Percentiles rank a stretch among this genome's conserved stretches.
Conservation (phyloP, 1,139 yeast species). For the Saccharomyces uvarum region DNA sequence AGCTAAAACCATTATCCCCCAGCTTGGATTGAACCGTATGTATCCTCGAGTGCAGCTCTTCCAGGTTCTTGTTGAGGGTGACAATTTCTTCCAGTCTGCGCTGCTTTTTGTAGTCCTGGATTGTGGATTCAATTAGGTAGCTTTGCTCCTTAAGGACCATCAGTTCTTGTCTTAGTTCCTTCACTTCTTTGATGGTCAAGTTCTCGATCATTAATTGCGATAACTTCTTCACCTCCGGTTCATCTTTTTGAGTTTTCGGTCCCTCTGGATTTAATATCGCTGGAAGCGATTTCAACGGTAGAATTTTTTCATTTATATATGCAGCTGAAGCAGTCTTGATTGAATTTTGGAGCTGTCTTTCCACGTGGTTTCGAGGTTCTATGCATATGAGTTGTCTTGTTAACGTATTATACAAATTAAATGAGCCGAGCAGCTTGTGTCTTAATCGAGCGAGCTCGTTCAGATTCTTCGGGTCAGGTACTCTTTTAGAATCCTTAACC, state of each 20-base stretch:
- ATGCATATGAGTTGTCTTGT: slow-evolving; percentile 36
- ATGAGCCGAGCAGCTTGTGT: slow-evolving; percentile 37
- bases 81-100: slow-evolving; percentile 72
- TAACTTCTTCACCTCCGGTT: slow-evolving; percentile 15
- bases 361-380: slow-evolving; percentile 33
- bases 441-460: slow-evolving; percentile 37
- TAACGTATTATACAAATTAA: slow-evolving; percentile 39
- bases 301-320: slow-evolving; percentile 48
- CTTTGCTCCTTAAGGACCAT: slow-evolving; percentile 84
- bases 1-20: slow-evolving; percentile 58
- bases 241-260: slow-evolving; percentile 5
- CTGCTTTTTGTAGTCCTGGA: slow-evolving; percentile 52
- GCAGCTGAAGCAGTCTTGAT: slow-evolving; percentile 40
- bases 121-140: slow-evolving; percentile 59
- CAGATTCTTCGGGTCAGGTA: slow-evolving; percentile 30
- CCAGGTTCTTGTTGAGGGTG: slow-evolving; percentile 50
- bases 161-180: slow-evolving; percentile 60
- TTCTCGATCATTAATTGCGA: slow-evolving; percentile 18
- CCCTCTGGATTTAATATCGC: slow-evolving; percentile 31
- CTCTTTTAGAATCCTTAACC: slow-evolving; percentile 14
- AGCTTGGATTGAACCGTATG: slow-evolving; percentile 42
- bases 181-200: slow-evolving; percentile 38
- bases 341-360: slow-evolving; percentile 39
- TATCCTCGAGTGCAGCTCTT: slow-evolving; percentile 53
- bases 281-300: slow-evolving; percentile 47